Base-by-base conservation (phyloP, 129 eudicot genomes). In the Gnaphalium uliginosum region DNA sequence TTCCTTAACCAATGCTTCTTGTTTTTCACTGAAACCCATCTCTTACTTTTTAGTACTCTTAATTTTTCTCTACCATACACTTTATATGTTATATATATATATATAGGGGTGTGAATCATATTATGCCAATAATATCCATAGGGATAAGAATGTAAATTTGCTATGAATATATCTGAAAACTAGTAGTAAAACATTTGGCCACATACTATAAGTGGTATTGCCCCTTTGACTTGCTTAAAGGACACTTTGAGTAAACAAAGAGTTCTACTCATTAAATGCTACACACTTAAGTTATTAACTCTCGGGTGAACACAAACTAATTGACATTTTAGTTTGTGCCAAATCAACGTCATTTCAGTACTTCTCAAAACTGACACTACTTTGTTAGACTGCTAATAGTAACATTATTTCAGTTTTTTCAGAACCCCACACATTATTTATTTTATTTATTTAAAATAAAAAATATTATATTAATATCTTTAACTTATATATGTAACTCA, bases 1-100 rank as follows among this genome's bases (percentile, higher is more conserved):
- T 30, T 90, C 92, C 78, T 87, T 90, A 66, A 90, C 92, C 76
- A 90, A 79, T 65, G 88, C 85, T 77, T 90, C 96, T 81, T 89
- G 88, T 69, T 78, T 87, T 77, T 85, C 92, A 64, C 74, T 81
- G 66, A 89, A 86, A 46, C 80, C 84, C 89, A 81, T 81, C 69
- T 74, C 43, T 75, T 26, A 68, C 73, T 29, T 22, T 67, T 24
- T 78, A 48, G 56, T 59, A 66, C 37, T 56, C 25, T 77, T n/a
- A n/a, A n/a, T n/a, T 48, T 68, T 30, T 74, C 75, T 43, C 25
- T 74, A 27, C 6, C 75, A 56, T 58, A 58, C 27, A 25, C 24
- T 29, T 6, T 18, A 8, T 62, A 27, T 33, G n/a, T n/a, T 29
- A 61, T 60, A 22, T 53, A 26, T 60, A 39, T 50, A n/a, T n/a